Conservation (phyloP, 768 basidiomycete genomes). For the Lactarius psammicola region DNA sequence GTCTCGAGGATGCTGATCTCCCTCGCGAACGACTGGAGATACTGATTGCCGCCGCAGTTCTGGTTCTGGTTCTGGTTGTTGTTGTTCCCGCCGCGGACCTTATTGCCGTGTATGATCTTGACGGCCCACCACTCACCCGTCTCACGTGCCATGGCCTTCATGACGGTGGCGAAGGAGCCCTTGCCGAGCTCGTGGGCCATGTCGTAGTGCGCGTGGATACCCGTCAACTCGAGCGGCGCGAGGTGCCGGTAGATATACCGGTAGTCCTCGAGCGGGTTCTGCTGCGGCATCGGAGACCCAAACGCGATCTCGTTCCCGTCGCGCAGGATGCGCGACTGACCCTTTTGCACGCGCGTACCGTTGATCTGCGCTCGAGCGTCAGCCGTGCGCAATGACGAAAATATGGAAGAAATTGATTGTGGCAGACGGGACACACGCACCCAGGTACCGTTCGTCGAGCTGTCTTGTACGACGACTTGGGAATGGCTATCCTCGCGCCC, state of each 20-base stretch:
- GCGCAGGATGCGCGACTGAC: conserved; percentile 52
- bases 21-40: conserved; percentile 49
- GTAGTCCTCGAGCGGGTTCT: conserved; percentile 62
- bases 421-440: conserved; percentile 39
- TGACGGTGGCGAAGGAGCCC: conserved; percentile 89
- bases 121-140: conserved; percentile 80
- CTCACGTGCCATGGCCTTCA: conserved; percentile 69
- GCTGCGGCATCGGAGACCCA: conserved; percentile 55
- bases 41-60: background rate
- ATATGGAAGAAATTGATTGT: background rate
- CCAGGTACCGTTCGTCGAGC: conserved; percentile 73
- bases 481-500: conserved; percentile 44
- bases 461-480: conserved; percentile 51
- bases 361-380: conserved; percentile 52
- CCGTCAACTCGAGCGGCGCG: conserved; percentile 49
- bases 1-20: conserved; percentile 79
- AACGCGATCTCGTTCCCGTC: conserved; percentile 89
- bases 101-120: conserved; percentile 72
- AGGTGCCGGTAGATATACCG: conserved; percentile 73
- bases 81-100: conserved; percentile 39
- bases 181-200: conserved; percentile 73
- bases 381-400: conserved; percentile 1
- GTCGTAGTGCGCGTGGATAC: conserved; percentile 66
- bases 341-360: conserved; percentile 59
- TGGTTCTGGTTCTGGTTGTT: conserved; percentile 10